Percentiles rank a stretch among this genome's conserved stretches.
Conservation (phyloP, 2,329 filamentous ascomycete genomes). For the Cercospora brassicicola region DNA sequence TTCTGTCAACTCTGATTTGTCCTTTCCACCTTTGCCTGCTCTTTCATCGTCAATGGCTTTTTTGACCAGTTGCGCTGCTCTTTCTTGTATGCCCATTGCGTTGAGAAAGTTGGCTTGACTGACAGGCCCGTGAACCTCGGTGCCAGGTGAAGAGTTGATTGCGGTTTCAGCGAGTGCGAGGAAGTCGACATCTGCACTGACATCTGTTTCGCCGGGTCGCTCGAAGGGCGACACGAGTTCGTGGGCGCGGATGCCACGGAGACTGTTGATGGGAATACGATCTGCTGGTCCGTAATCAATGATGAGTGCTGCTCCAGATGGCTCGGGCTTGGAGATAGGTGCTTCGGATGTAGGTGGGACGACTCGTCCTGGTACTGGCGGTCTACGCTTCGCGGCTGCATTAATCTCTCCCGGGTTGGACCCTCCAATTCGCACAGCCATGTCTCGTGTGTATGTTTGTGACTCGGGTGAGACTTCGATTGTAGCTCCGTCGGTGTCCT, state of each 20-base stretch:
- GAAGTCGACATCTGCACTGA: conserved; percentile 94
- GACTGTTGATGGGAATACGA: conserved; percentile 80
- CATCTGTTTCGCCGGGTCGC: conserved; percentile 77
- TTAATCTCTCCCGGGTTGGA: conserved; percentile 36
- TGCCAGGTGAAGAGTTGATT: conserved; percentile 68
- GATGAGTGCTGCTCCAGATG: conserved; percentile 86
- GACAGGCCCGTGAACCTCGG: conserved; percentile 91
- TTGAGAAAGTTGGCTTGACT: conserved; percentile 79
- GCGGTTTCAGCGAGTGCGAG: conserved; percentile 80
- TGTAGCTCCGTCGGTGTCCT: conserved; percentile 64
- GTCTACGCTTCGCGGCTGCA: conserved; percentile 23
- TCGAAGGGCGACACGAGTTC: conserved; percentile 74
- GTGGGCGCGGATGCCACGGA: conserved; percentile 84
- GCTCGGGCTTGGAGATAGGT: conserved; percentile 54
- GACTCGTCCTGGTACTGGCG: conserved; percentile 26
- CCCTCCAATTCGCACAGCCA: conserved; percentile 82
- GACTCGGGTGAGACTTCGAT: conserved; percentile 92
- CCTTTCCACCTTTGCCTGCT: conserved; percentile 38
- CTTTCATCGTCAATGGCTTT: conserved; percentile 40
- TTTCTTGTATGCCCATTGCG: conserved; percentile 77
- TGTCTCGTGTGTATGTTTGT: conserved; percentile 73
- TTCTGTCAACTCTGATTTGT: conserved; percentile 46
- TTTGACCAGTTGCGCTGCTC: conserved; percentile 67
- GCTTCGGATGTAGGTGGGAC: conserved; percentile 33
- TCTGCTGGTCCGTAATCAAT: conserved; percentile 86